phyloP scores from a whole-genome alignment of 1,284 basidiomycete species.

The Testicularia cyperi region DNA sequence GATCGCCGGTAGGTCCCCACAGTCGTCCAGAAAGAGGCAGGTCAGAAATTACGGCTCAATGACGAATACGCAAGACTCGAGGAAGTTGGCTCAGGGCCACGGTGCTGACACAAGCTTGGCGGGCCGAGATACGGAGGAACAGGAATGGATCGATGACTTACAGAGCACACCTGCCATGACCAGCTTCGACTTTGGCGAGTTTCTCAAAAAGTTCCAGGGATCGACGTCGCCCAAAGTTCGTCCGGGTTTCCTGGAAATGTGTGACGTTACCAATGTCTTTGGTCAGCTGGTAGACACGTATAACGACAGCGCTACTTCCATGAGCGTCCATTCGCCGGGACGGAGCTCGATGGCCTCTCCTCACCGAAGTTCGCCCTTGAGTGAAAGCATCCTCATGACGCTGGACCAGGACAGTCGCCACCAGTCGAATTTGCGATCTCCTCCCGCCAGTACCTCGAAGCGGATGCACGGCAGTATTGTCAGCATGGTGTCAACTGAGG shows the following conservation, averaged over 20 bases:
- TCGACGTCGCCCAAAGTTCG: background rate
- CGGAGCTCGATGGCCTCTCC: constrained; percentile 6
- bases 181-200: background rate
- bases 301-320: constrained; percentile 9
- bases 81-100: too few species aligned
- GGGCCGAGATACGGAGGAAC: too few species aligned
- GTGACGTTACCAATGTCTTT: constrained; percentile 17
- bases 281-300: constrained; percentile 19
- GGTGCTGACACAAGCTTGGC: too few species aligned
- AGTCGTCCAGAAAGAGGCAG: too few species aligned
- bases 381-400: constrained; percentile 15
- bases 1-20: too few species aligned
- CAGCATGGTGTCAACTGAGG: constrained; percentile 27
- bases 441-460: background rate
- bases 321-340: constrained; percentile 8
- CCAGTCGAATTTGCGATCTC: background rate
- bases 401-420: background rate
- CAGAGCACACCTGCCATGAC: background rate
- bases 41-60: constrained; percentile 2
- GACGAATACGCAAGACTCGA: constrained; percentile 8
- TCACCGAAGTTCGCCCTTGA: constrained; percentile 3
- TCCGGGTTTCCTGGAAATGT: constrained; percentile 31
- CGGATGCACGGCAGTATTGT: constrained; percentile 5
- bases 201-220: constrained; percentile 5
- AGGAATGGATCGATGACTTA: constrained; percentile 26